Percentiles rank a stretch among this genome's conserved stretches.
Conservation (phyloP, 768 basidiomycete genomes). For the Lactarius quietus region DNA sequence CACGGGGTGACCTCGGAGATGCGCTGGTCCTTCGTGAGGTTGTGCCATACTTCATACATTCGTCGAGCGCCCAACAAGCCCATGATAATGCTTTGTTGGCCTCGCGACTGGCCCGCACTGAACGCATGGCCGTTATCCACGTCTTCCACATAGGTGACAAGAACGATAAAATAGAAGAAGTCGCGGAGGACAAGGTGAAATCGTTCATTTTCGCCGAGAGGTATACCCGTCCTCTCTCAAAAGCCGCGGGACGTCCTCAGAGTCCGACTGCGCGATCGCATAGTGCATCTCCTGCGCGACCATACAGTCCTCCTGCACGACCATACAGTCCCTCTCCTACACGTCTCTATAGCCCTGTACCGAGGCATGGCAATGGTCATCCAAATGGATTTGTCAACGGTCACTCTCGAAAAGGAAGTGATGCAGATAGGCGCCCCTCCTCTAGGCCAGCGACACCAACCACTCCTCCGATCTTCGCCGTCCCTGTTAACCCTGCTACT, state of each 20-base stretch:
- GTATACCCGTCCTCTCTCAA: constrained; percentile 27
- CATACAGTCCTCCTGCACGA: constrained; percentile 1
- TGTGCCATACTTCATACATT: constrained; percentile 80
- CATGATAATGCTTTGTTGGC: constrained; percentile 90
- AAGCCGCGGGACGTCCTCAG: constrained; percentile 7
- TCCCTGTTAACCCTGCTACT: constrained; percentile 28
- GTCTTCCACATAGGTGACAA: constrained; percentile 56
- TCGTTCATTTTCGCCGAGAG: constrained; percentile 56
- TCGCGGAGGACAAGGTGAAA: constrained; percentile 55
- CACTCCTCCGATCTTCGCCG: constrained; percentile 18
- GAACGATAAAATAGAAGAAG: constrained; percentile 43
- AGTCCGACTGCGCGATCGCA: not conserved
- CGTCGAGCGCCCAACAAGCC: constrained; percentile 71
- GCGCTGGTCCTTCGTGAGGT: constrained; percentile 73
- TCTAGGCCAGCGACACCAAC: constrained; percentile 23
- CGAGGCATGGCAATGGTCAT: constrained; percentile 17
- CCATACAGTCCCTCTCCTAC: constrained; percentile 4
- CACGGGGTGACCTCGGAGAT: constrained; percentile 64
- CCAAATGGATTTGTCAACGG: constrained; percentile 35
- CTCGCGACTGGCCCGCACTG: constrained; percentile 66
- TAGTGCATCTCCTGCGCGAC: not conserved
- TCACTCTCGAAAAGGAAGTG: constrained; percentile 31
- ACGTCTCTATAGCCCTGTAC: constrained; percentile 7
- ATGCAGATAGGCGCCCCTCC: constrained; percentile 28
- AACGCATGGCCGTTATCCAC: constrained; percentile 80